Conservation (phyloP, 495 filamentous ascomycete genomes). For the Neurospora sp. region DNA sequence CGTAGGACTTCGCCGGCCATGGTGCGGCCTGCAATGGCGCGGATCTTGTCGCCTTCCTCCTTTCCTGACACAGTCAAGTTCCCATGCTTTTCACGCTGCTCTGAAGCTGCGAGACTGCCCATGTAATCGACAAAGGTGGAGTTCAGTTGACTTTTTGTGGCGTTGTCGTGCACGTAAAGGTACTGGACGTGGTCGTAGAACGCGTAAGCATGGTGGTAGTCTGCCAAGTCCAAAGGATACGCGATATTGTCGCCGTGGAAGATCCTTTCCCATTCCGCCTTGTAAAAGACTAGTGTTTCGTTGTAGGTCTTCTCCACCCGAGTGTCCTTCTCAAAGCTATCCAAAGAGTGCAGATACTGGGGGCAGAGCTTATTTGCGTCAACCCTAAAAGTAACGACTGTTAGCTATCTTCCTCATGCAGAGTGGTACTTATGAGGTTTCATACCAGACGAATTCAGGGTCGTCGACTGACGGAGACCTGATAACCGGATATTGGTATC, state of each 20-base stretch:
- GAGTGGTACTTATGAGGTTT: rapidly evolving
- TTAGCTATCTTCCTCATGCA: background rate
- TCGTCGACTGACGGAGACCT: constrained; percentile 19
- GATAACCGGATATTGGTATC: constrained; percentile 35
- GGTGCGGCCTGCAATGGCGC: constrained; percentile 30
- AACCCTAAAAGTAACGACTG: constrained; percentile 10
- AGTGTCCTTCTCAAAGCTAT: constrained; percentile 14
- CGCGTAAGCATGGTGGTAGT: constrained; percentile 31
- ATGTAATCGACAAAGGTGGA: constrained; percentile 15
- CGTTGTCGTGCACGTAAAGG: constrained; percentile 25
- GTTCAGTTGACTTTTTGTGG: constrained; percentile 10
- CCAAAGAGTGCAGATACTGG: constrained; percentile 17
- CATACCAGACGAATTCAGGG: constrained; percentile 26
- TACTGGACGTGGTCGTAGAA: constrained; percentile 35
- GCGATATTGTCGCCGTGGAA: constrained; percentile 13
- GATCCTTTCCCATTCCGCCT: constrained; percentile 16
- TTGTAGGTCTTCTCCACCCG: constrained; percentile 13
- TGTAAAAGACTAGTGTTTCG: constrained; percentile 24
- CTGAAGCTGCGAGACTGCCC: constrained; percentile 18
- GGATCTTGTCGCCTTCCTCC: constrained; percentile 24
- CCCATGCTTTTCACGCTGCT: constrained; percentile 26
- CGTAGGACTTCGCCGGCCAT: constrained; percentile 21
- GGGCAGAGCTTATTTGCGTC: constrained; percentile 23
- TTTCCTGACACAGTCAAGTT: constrained; percentile 20
- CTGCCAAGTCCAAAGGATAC: constrained; percentile 16